A percentile compares a stretch with the other conserved stretches of the same genome.
Conservation (phyloP, 495 filamentous ascomycete genomes). For the Talaromyces wortmannii region DNA sequence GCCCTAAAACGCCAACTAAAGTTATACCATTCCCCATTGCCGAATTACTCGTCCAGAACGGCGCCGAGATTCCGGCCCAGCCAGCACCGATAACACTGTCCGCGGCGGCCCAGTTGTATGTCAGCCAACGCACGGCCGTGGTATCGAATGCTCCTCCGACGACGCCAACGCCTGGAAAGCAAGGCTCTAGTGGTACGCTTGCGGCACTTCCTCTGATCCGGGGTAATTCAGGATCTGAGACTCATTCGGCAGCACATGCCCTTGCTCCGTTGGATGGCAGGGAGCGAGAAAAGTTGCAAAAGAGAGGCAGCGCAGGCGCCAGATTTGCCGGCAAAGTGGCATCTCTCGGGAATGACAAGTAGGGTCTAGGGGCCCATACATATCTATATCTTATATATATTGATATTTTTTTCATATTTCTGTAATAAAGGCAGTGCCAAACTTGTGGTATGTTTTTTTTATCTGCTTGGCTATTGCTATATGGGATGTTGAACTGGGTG, state of each 20-base stretch:
- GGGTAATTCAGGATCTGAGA: conserved; percentile 19
- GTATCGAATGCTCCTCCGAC: not conserved
- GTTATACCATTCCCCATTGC: conserved; percentile 72
- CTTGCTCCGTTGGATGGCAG: conserved; percentile 26
- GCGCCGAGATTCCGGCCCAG: conserved; percentile 72
- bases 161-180: conserved; percentile 13
- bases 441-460: too few species aligned
- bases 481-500: too few species aligned
- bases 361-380: not conserved
- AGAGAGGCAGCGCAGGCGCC: conserved; percentile 43
- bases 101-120: conserved; percentile 67
- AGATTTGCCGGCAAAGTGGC: conserved; percentile 42
- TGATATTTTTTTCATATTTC: conserved; percentile 1
- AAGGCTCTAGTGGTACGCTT: conserved; percentile 26
- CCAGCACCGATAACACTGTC: conserved; percentile 73
- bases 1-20: conserved; percentile 21
- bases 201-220: conserved; percentile 41
- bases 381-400: not conserved
- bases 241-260: conserved; percentile 17
- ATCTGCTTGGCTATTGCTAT: too few species aligned
- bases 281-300: conserved; percentile 44
- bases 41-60: conserved; percentile 90
- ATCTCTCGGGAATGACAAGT: conserved; percentile 38
- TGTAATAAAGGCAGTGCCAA: not conserved
- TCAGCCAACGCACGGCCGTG: conserved; percentile 69